Conservation (phyloP, 1,139 yeast species). For the Pichia sp. region DNA sequence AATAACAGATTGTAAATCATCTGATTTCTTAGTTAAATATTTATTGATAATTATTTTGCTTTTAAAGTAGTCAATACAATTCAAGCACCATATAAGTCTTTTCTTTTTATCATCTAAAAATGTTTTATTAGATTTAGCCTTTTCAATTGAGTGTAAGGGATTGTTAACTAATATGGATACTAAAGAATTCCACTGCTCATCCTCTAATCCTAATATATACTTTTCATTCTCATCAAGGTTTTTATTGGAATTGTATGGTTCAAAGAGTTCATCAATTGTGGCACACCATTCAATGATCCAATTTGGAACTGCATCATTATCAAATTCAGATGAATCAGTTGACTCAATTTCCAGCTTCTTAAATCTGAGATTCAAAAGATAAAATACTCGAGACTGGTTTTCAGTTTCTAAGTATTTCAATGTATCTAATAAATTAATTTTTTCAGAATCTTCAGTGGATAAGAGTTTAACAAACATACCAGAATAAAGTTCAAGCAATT, state of each 20-base stretch:
- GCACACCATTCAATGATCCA: slow-evolving; percentile 48
- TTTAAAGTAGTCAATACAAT: slow-evolving; percentile 52
- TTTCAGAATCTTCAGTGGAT: slow-evolving; percentile 11
- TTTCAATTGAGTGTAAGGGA: slow-evolving; percentile 41
- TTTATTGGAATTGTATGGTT: slow-evolving; percentile 16
- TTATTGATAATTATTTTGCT: slow-evolving; percentile 48
- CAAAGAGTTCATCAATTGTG: slow-evolving; percentile 45
- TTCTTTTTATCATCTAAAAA: slow-evolving; percentile 18
- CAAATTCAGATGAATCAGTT: slow-evolving; percentile 29
- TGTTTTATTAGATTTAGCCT: slow-evolving; percentile 25
- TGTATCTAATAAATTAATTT: slow-evolving; percentile 15
- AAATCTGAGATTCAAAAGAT: slow-evolving; percentile 36
- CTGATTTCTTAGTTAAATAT: slow-evolving; percentile 25
- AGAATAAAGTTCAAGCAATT: slow-evolving; percentile 58
- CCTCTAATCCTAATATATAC: slow-evolving; percentile 32
- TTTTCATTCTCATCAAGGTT: slow-evolving; percentile 24
- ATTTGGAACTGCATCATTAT: slow-evolving; percentile 56
- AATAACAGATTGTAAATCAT: slow-evolving; percentile 34
- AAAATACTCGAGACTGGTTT: slow-evolving; percentile 37
- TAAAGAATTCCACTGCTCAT: slow-evolving; percentile 31
- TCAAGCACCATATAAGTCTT: slow-evolving; percentile 41
- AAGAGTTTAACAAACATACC: slow-evolving; percentile 57
- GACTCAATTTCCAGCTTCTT: slow-evolving; percentile 32
- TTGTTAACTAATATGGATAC: slow-evolving; percentile 37
- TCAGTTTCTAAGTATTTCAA: slow-evolving; percentile 24